These are phyloP conservation scores for Mycena chlorophos DNA, from an alignment of 768 basidiomycete genomes.

Conservation along the genomic window DNA sequence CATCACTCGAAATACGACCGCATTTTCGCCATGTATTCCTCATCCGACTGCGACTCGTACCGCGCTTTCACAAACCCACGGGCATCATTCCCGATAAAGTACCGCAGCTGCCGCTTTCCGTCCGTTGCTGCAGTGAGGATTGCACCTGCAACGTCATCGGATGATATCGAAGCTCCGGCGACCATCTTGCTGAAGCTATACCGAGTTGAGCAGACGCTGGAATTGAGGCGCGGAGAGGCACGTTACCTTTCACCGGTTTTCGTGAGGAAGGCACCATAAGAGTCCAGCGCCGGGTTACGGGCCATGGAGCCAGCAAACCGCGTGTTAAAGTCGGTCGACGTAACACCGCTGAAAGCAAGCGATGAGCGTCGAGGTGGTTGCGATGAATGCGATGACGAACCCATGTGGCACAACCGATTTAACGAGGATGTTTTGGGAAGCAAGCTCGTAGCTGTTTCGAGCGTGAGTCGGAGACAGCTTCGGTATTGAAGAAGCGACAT, in stretches of 20 bases:
- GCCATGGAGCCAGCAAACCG: slow-evolving; percentile 15
- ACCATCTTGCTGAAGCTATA: slow-evolving; percentile 20
- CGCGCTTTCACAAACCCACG: slow-evolving; percentile 25
- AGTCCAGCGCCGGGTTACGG: slow-evolving; percentile 4
- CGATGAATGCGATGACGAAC: no score
- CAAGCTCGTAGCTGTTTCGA: slow-evolving; percentile 23
- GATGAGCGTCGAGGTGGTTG: no score
- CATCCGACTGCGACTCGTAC: slow-evolving; percentile 20
- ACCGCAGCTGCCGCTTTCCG: slow-evolving; percentile 22
- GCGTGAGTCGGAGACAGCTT: no score
- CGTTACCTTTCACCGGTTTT: slow-evolving; percentile 13
- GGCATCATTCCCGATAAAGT: slow-evolving; percentile 24
- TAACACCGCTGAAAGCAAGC: no score
- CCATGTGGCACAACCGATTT: slow-evolving; percentile 24
- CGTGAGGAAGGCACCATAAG: slow-evolving; percentile 16
- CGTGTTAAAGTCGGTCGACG: slow-evolving; percentile 14
- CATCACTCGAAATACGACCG: slow-evolving; percentile 21
- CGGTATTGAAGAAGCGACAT: no score
- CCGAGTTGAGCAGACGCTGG: not conserved
- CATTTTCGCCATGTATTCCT: slow-evolving; percentile 25
- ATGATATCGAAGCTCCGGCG: slow-evolving; percentile 12
- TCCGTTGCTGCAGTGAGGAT: slow-evolving; percentile 25
- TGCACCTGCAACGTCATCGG: slow-evolving; percentile 23
- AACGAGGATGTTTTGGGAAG: slow-evolving; percentile 25
- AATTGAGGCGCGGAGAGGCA: not conserved